These are phyloP conservation scores for Imleria badia DNA, from an alignment of 768 basidiomycete genomes.

Conservation along the genomic window DNA sequence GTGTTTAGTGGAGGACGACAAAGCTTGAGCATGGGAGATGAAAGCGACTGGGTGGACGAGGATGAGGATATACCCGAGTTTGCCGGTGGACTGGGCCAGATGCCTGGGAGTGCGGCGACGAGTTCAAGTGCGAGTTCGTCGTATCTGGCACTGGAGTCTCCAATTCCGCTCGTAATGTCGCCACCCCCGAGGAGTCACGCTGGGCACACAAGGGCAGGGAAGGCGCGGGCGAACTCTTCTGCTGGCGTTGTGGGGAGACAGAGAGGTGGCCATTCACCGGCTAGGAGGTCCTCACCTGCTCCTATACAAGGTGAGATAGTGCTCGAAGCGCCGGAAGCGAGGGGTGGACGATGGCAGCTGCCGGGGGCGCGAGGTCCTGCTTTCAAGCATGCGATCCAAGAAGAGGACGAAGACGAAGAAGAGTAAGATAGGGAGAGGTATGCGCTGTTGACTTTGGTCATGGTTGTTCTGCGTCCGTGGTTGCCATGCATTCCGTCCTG, in stretches of 20 bases:
- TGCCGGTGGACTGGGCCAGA: constrained; percentile 77
- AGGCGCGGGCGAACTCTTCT: constrained; percentile 25
- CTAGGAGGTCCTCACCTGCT: constrained; percentile 58
- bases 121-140: constrained; percentile 27
- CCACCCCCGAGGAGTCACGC: constrained; percentile 52
- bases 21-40: constrained; percentile 63
- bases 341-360: constrained; percentile 65
- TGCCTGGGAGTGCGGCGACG: constrained; percentile 30
- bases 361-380: constrained; percentile 69
- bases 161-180: constrained; percentile 43
- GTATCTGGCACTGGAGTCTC: constrained; percentile 32
- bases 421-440: constrained; percentile 36
- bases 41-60: constrained; percentile 87
- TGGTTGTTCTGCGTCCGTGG: constrained; percentile 4
- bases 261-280: constrained; percentile 59
- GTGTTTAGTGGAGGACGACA: constrained; percentile 68
- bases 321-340: constrained; percentile 49
- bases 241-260: constrained; percentile 34
- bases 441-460: constrained; percentile 2
- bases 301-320: constrained; percentile 44
- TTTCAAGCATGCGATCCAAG: constrained; percentile 71
- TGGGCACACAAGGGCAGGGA: constrained; percentile 36
- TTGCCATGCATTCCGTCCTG: constrained; percentile 4
- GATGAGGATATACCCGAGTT: constrained; percentile 74
- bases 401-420: constrained; percentile 86